Percentiles rank a stretch among this genome's conserved stretches.
These are phyloP conservation scores for Blastobotrys arbuscula DNA, from an alignment of 1,139 yeast species.

Conservation along the genomic window DNA sequence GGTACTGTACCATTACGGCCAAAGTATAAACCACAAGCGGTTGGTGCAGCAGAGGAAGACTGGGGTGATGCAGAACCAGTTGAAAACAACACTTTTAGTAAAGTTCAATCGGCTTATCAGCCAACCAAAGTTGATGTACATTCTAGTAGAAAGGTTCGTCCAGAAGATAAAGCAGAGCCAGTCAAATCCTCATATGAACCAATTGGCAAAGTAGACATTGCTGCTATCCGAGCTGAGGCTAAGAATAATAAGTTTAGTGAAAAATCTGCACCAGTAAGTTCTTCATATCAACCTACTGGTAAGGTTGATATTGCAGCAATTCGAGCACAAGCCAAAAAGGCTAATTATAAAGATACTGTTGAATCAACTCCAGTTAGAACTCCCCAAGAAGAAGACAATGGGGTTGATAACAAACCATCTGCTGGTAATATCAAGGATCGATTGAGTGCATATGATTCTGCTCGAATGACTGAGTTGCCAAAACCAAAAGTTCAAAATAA, in stretches of 20 bases:
- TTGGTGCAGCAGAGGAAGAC: conserved; percentile 42
- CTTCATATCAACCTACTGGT: conserved; percentile 52
- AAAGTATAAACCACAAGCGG: conserved; percentile 29
- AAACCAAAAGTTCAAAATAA: conserved; percentile 53
- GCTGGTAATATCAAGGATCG: conserved; percentile 22
- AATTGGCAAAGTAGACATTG: conserved; percentile 52
- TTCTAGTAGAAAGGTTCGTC: conserved; percentile 30
- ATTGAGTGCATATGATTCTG: conserved; percentile 24
- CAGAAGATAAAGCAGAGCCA: conserved; percentile 28
- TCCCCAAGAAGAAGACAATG: conserved; percentile 19
- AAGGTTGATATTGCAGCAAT: conserved; percentile 49
- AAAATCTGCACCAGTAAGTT: conserved; percentile 28
- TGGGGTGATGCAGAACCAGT: conserved; percentile 53
- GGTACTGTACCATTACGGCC: conserved; percentile 34
- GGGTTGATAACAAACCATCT: conserved; percentile 20
- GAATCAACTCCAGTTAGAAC: conserved; percentile 17
- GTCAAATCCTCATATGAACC: conserved; percentile 42
- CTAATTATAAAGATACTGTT: conserved; percentile 12
- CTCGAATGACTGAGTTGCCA: conserved; percentile 55
- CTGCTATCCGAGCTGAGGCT: conserved; percentile 39
- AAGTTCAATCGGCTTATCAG: conserved; percentile 61
- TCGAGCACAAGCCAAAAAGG: conserved; percentile 36
- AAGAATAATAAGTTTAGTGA: conserved; percentile 26
- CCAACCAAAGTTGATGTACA: conserved; percentile 53
- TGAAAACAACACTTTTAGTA: conserved; percentile 41